Evolutionary conservation across 2,329 filamentous ascomycete genomes (phyloP), one percentile per base, ranked within the genome.

Genomic region (Emmonsia crescens): DNA sequence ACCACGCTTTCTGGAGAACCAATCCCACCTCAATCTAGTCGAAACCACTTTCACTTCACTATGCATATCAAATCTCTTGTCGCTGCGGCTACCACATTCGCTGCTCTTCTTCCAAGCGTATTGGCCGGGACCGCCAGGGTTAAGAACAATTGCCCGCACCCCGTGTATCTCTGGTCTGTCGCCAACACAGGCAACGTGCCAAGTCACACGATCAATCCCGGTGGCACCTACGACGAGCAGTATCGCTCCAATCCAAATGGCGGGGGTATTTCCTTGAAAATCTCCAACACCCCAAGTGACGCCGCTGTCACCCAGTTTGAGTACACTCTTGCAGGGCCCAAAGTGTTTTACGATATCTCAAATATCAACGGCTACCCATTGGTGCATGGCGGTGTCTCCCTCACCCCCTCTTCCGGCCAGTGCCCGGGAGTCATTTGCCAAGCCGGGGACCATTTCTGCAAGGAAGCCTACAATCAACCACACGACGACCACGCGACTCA

Each of bases 261-360:
- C 52, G 75, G 75, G 52, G 75, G 75, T 64, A 66, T 76, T 64
- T 76, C 74, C 56, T 75, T 77, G 70, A 77, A 77, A 72, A 67
- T 77, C 46, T 68, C 75, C 62, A 69, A 70, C 63, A 62, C 64
- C 24, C 65, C 68, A 24, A 62, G 66, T 58, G 71, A 73, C 64
- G 46, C 63, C 61, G 69, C 75, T 27, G 71, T 77, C 54, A 73
- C 77, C n/a, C 75, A 77, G 70, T 76, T 75, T 66, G 73, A 76
- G 66, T 76, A 76, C 69, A 76, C 73, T 61, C 62, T 69, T 46
- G 54, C 64, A 10, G 69, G 71, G 5, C 36, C 63, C 48, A 73
- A 68, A 33, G 70, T 76, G 65, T 75, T 66, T 70, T 76, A 73
- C 71, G 74, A 76, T 63, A 66, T 75, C n/a, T 76, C 74, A 61